These are phyloP conservation scores for Bauhinia variegata DNA, from an alignment of 306 rosid species.

Conservation along the genomic window DNA sequence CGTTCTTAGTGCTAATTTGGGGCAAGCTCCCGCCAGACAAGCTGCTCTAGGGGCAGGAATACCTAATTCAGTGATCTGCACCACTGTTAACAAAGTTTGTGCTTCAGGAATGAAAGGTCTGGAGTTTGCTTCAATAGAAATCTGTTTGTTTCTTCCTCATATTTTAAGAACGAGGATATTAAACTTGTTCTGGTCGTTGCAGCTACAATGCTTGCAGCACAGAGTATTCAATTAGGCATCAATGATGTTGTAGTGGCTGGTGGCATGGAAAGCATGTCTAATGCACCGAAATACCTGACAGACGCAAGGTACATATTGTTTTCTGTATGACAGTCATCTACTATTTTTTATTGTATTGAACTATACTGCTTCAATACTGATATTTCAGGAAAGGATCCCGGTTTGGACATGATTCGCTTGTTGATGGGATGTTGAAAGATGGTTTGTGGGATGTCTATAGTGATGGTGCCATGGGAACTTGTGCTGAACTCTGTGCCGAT, in stretches of 20 bases:
- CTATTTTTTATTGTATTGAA: slow-evolving; percentile 23
- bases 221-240: slow-evolving; percentile 91
- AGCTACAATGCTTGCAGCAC: slow-evolving; percentile 98
- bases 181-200: slow-evolving; percentile 39
- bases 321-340: slow-evolving; percentile 26
- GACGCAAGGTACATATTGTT: slow-evolving; percentile 82
- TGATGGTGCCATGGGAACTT: slow-evolving; percentile 88
- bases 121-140: slow-evolving; percentile 4
- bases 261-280: slow-evolving; percentile 99
- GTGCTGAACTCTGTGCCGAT: slow-evolving; percentile 96
- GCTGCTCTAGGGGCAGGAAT: slow-evolving; percentile 98
- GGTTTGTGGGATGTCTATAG: slow-evolving; percentile 95
- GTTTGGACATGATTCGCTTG: slow-evolving; percentile 95
- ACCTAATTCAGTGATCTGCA: slow-evolving; percentile 76
- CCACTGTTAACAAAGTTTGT: slow-evolving; percentile 96
- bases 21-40: slow-evolving; percentile 99
- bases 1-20: slow-evolving; percentile 96
- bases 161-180: neutral
- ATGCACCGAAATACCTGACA: slow-evolving; percentile 83
- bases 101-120: slow-evolving; percentile 98
- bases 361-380: slow-evolving; percentile 40
- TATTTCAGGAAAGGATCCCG: slow-evolving; percentile 97
- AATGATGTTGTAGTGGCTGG: slow-evolving; percentile 97
- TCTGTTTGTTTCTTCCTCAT: neutral
- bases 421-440: slow-evolving; percentile 97